These are phyloP conservation scores for Solanum ossicruentum DNA, from an alignment of 257 asterid genomes.

Conservation along the genomic window DNA sequence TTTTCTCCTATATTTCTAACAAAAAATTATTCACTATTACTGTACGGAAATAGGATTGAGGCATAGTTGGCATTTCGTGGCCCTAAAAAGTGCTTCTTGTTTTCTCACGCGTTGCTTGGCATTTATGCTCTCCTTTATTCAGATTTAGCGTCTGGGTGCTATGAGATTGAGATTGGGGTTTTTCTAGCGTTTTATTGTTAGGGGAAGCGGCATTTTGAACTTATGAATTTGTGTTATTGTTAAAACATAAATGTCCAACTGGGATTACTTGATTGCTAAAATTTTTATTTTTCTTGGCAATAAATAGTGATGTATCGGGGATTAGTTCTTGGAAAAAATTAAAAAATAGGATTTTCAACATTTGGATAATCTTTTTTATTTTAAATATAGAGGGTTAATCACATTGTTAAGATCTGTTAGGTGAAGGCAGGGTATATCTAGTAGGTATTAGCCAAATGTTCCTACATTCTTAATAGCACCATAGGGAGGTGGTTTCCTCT, in stretches of 20 bases:
- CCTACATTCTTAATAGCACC: background rate
- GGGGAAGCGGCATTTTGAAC: background rate
- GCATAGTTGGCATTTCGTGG: background rate
- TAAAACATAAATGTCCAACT: background rate
- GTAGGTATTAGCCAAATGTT: background rate
- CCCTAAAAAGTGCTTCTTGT: too few relatives aligned
- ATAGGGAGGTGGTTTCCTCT: background rate
- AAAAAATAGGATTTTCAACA: too few relatives aligned
- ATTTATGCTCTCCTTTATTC: background rate
- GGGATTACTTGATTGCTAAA: background rate
- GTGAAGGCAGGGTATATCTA: background rate
- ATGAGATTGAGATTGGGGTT: too few relatives aligned
- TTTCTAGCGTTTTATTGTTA: background rate
- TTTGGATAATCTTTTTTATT: background rate
- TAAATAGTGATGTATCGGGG: background rate
- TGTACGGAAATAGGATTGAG: background rate
- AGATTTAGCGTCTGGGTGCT: background rate
- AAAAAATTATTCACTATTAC: background rate
- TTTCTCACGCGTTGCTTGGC: background rate
- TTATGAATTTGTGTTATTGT: background rate
- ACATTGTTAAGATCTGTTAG: background rate
- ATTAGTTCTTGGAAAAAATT: too few relatives aligned
- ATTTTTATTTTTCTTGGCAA: background rate
- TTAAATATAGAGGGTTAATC: background rate
- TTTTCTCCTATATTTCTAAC: background rate